Conservation (phyloP, 2,329 filamentous ascomycete genomes). For the Didymella lethalis region DNA sequence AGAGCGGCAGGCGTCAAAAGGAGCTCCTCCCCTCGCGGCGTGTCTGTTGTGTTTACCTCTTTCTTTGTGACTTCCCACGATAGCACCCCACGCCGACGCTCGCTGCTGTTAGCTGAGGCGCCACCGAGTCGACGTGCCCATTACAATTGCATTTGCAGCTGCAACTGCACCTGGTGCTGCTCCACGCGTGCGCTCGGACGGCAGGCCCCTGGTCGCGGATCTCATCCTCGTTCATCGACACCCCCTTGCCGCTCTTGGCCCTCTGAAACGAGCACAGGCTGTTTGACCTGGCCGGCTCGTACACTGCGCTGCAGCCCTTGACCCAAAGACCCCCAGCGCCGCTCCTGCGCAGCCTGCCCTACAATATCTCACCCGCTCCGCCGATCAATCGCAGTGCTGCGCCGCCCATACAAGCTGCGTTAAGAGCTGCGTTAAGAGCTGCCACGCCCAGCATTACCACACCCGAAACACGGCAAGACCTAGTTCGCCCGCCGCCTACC, state of each 20-base stretch:
- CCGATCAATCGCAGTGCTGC: slow-evolving; percentile 10
- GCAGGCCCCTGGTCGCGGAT: slow-evolving; percentile 27
- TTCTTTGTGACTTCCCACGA: background rate
- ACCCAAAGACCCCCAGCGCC: slow-evolving; percentile 8
- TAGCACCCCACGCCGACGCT: background rate
- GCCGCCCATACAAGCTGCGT: background rate
- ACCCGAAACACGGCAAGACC: slow-evolving; percentile 18
- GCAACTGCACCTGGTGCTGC: background rate
- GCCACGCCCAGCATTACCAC: slow-evolving; percentile 7
- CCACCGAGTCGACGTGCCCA: background rate
- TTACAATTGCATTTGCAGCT: slow-evolving; percentile 5
- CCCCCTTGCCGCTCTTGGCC: slow-evolving; percentile 37
- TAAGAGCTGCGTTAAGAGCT: background rate
- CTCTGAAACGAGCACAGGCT: slow-evolving; percentile 36
- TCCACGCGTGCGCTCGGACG: slow-evolving; percentile 18
- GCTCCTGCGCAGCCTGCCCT: slow-evolving; percentile 4
- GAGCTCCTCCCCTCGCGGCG: background rate
- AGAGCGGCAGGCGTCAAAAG: slow-evolving; percentile 23
- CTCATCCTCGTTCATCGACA: slow-evolving; percentile 27
- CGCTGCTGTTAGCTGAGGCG: slow-evolving; percentile 8
- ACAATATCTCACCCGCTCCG: slow-evolving; percentile 9
- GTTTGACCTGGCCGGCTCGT: slow-evolving; percentile 16
- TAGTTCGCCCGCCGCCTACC: slow-evolving; percentile 9
- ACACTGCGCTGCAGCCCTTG: slow-evolving; percentile 17
- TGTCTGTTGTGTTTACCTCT: background rate